phyloP scores from a whole-genome alignment of 306 rosid species.

The Mimosa bimucronata region DNA sequence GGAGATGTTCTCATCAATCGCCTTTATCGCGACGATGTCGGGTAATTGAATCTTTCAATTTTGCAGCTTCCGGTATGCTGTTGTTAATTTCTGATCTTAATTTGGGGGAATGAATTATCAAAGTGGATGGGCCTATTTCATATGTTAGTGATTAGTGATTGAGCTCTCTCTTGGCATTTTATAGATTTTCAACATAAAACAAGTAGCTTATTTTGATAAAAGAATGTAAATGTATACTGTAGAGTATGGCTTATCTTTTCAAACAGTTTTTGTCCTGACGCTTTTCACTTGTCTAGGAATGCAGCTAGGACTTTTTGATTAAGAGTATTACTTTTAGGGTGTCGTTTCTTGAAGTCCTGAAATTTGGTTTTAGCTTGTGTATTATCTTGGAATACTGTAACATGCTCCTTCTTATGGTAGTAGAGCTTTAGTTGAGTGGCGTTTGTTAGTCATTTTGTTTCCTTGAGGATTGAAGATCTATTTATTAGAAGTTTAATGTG shows the following conservation, averaged over 20 bases:
- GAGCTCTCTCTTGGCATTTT: neutral
- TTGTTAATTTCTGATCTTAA: neutral
- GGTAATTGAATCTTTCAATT: conserved; percentile 48
- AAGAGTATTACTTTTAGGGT: conserved; percentile 1
- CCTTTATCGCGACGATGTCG: conserved; percentile 96
- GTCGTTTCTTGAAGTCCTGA: neutral
- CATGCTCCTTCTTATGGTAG: neutral
- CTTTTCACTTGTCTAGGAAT: neutral
- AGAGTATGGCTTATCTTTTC: neutral
- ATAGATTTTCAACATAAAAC: neutral
- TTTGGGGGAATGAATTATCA: neutral
- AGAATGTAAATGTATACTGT: neutral
- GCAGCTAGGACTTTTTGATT: conserved; percentile 29
- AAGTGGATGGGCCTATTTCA: neutral
- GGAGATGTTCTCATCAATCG: conserved; percentile 98
- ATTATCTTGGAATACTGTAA: conserved; percentile 6
- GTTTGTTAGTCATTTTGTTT: neutral
- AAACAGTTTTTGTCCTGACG: neutral
- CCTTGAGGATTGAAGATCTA: neutral
- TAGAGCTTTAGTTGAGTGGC: neutral
- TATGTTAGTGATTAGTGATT: neutral
- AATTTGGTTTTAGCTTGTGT: neutral
- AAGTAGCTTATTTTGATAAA: conserved; percentile 1
- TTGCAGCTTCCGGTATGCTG: neutral
- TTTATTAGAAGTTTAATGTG: neutral